A percentile compares a stretch with the other conserved stretches of the same genome.
Conservation (phyloP, 164 flowering plant species). For the Buxus sempervirens region DNA sequence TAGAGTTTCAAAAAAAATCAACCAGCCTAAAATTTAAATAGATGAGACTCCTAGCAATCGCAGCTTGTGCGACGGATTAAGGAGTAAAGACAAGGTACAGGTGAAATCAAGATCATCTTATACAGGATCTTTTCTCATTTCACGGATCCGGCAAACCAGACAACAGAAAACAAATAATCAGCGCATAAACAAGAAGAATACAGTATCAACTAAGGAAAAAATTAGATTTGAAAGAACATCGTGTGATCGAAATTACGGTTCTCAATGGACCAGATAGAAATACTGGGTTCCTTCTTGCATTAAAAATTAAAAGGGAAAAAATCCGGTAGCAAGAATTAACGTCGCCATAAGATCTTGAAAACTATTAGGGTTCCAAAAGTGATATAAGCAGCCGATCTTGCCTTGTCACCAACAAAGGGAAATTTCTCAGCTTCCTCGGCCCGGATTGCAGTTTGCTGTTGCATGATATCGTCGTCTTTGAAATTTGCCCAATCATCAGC, state of each 20-base stretch:
- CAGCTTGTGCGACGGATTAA: too few species aligned
- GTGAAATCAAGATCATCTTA: not conserved
- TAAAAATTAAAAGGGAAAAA: too few species aligned
- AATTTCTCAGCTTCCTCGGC: constrained; percentile 62
- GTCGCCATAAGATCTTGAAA: not conserved
- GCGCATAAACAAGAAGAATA: too few species aligned
- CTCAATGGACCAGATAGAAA: too few species aligned
- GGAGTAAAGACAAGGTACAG: not conserved
- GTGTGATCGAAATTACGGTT: too few species aligned
- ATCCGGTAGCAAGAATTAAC: not conserved
- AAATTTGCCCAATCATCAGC: constrained; percentile 46
- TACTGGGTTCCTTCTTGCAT: too few species aligned
- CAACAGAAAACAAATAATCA: too few species aligned
- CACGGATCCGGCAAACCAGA: not conserved
- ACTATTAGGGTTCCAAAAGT: not conserved
- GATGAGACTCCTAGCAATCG: too few species aligned
- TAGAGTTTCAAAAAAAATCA: too few species aligned
- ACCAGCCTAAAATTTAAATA: too few species aligned
- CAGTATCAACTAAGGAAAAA: too few species aligned
- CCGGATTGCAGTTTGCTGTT: constrained; percentile 58
- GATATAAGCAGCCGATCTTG: constrained; percentile 10
- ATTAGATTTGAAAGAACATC: too few species aligned
- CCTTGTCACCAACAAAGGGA: constrained; percentile 83
- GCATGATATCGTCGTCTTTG: constrained; percentile 68
- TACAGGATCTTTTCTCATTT: not conserved